These are phyloP conservation scores for Aureobasidium musti DNA, from an alignment of 2,329 filamentous ascomycete species.

Conservation along the genomic window DNA sequence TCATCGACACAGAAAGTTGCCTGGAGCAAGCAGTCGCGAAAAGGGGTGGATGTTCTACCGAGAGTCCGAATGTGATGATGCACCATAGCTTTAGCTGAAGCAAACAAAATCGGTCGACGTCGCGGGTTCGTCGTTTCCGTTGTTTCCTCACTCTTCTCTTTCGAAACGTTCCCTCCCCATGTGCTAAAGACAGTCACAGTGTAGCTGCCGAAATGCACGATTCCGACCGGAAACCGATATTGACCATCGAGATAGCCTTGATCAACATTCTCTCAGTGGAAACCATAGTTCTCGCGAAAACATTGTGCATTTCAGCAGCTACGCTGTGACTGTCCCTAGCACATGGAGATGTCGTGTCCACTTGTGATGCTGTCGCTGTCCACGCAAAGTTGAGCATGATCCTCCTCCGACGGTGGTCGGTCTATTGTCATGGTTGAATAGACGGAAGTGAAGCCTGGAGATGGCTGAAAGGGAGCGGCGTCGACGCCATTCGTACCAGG, in stretches of 20 bases:
- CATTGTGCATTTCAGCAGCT: no score
- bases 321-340: no score
- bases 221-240: no score
- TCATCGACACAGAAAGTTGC: background rate
- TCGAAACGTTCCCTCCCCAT: no score
- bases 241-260: no score
- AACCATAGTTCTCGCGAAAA: no score
- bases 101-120: background rate
- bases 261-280: no score
- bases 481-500: slow-evolving; percentile 16
- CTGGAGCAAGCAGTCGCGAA: background rate
- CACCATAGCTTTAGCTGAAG: slow-evolving; percentile 2
- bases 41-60: background rate
- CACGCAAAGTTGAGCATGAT: background rate
- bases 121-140: slow-evolving; percentile 8
- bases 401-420: background rate
- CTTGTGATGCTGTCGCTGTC: background rate
- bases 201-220: no score
- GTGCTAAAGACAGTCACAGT: no score
- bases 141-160: background rate
- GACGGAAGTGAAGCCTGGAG: background rate
- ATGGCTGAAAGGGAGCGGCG: slow-evolving; percentile 14
- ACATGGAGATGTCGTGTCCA: no score
- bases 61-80: background rate
- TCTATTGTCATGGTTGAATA: slow-evolving; percentile 14